Evolutionary conservation across 148 eudicot species (phyloP).

Genomic region (Chenopodium berlandieri): DNA sequence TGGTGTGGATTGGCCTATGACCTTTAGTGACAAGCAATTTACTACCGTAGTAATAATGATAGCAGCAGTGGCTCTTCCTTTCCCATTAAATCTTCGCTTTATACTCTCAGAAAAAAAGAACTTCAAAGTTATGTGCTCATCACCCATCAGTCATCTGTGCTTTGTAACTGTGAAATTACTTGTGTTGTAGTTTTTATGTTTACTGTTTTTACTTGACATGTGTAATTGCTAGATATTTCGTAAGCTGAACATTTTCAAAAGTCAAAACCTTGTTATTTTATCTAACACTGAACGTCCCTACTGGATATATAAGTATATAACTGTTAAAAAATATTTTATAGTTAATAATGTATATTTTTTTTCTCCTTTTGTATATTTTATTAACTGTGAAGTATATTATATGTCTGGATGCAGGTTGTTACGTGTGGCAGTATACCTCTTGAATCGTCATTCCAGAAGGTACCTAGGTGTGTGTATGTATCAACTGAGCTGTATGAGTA

Average conservation of each 20-base stretch:
- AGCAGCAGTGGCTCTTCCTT: too few relatives aligned
- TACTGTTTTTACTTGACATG: neutral
- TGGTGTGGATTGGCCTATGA: neutral
- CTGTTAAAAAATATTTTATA: too few relatives aligned
- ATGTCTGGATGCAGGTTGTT: constrained; percentile 56
- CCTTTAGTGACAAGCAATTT: neutral
- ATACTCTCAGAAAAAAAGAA: neutral
- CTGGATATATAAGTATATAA: too few relatives aligned
- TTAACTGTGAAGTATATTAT: neutral
- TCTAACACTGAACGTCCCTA: neutral
- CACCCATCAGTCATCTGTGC: neutral
- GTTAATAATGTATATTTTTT: neutral
- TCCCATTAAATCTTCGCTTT: too few relatives aligned
- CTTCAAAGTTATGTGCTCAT: neutral
- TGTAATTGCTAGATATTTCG: neutral
- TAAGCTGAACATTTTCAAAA: neutral
- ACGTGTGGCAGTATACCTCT: constrained; percentile 96
- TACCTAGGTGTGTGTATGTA: constrained; percentile 74
- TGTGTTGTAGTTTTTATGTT: neutral
- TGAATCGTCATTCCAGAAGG: constrained; percentile 84
- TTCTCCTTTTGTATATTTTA: neutral
- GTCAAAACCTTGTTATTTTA: neutral
- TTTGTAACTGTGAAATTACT: neutral
- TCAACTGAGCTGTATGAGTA: constrained; percentile 80
- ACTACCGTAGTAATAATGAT: neutral